phyloP scores from a whole-genome alignment of 2,329 filamentous ascomycete genomes.

The Aspergillus sp. region DNA sequence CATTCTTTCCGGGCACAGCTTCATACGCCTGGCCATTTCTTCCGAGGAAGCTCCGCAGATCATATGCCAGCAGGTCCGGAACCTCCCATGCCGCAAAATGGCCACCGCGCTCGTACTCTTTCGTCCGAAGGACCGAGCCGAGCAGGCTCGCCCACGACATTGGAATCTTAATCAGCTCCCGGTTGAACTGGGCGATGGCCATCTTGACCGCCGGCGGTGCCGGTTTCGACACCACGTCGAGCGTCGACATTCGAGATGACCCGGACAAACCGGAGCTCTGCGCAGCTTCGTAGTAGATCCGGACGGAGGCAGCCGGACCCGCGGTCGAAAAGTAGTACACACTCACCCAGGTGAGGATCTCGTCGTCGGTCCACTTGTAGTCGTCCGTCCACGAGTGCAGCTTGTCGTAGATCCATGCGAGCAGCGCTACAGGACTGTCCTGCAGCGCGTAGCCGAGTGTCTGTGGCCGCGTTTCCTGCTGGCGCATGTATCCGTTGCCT shows the following conservation, averaged over 20 bases:
- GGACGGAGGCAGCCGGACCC: constrained; percentile 63
- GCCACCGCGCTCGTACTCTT: constrained; percentile 45
- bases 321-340: constrained; percentile 70
- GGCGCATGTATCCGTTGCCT: constrained; percentile 52
- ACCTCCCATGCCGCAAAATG: constrained; percentile 55
- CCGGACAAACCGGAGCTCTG: constrained; percentile 20
- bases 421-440: constrained; percentile 66
- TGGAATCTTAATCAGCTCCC: constrained; percentile 51
- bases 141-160: constrained; percentile 50
- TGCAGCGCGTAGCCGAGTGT: constrained; percentile 68
- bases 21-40: constrained; percentile 38
- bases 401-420: constrained; percentile 82
- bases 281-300: constrained; percentile 70
- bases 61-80: constrained; percentile 45
- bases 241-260: constrained; percentile 12
- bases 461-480: constrained; percentile 67
- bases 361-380: constrained; percentile 73
- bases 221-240: constrained; percentile 35
- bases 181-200: constrained; percentile 51
- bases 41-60: constrained; percentile 49
- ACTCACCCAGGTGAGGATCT: constrained; percentile 71
- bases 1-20: constrained; percentile 31
- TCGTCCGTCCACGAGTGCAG: constrained; percentile 71
- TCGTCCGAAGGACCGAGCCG: constrained; percentile 51
- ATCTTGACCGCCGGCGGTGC: constrained; percentile 49